A percentile compares a stretch with the other conserved stretches of the same genome.
Conservation (phyloP, 495 filamentous ascomycete genomes). For the Aspergillus affinis region DNA sequence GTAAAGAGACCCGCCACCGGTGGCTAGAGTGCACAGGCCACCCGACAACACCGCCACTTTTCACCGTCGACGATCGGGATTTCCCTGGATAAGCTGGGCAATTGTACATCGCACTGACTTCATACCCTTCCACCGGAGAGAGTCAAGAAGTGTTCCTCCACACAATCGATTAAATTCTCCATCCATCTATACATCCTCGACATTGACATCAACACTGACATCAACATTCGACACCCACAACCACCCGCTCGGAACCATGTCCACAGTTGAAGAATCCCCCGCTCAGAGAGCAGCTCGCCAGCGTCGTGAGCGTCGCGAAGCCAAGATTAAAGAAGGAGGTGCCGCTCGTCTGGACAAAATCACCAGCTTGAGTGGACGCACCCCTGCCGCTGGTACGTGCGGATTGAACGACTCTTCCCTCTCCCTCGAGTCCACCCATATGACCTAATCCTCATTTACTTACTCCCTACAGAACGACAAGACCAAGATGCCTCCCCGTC, state of each 20-base stretch:
- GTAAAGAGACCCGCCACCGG: too few relatives aligned
- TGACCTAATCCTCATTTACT: not conserved
- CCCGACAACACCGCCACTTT: too few relatives aligned
- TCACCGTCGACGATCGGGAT: too few relatives aligned
- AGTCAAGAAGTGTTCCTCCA: too few relatives aligned
- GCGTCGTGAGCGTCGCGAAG: constrained; percentile 85
- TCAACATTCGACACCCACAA: not conserved
- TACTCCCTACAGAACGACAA: constrained; percentile 3
- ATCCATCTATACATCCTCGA: not conserved
- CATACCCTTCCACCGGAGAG: too few relatives aligned
- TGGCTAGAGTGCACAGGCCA: too few relatives aligned
- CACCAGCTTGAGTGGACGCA: constrained; percentile 70
- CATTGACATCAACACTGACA: not conserved
- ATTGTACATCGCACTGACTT: too few relatives aligned
- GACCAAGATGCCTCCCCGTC: constrained; percentile 26
- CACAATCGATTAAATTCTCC: too few relatives aligned
- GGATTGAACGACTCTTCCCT: too few relatives aligned
- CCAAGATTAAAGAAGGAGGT: constrained; percentile 83
- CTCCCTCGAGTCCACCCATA: not conserved
- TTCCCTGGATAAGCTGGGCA: too few relatives aligned
- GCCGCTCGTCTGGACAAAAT: constrained; percentile 80
- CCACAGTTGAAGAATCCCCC: constrained; percentile 51
- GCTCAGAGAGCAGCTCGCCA: constrained; percentile 72
- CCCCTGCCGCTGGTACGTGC: constrained; percentile 44
- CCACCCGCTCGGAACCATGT: constrained; percentile 23